Evolutionary conservation across 2,329 filamentous ascomycete species (phyloP).

Genomic region (Cephalotrichum gorgonifer): DNA sequence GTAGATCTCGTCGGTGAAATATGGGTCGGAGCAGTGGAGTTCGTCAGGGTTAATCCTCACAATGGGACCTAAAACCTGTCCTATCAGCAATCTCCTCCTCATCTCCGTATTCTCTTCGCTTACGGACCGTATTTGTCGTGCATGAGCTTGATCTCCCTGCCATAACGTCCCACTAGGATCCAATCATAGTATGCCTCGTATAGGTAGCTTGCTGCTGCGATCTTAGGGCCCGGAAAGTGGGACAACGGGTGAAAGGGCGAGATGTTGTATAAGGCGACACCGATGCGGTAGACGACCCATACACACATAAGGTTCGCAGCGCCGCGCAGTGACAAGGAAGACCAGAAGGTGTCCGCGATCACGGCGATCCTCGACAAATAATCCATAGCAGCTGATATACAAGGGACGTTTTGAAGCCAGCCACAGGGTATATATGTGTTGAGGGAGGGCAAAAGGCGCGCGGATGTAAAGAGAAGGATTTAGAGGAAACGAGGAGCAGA

Average conservation of each 20-base stretch:
- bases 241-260: conserved; percentile 27
- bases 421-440: no score
- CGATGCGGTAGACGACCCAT: conserved; percentile 19
- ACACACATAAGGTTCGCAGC: conserved; percentile 10
- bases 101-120: neutral
- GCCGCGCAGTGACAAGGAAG: neutral
- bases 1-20: conserved; percentile 27
- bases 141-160: conserved; percentile 21
- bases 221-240: conserved; percentile 24
- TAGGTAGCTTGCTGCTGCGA: conserved; percentile 22
- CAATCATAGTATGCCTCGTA: conserved; percentile 28
- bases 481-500: no score
- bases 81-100: neutral
- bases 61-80: conserved; percentile 17
- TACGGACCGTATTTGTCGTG: conserved; percentile 24
- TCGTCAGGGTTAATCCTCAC: conserved; percentile 28
- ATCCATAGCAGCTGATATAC: neutral
- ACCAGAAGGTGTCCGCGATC: neutral
- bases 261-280: conserved; percentile 22
- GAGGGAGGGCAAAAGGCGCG: no score
- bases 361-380: neutral
- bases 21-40: conserved; percentile 23
- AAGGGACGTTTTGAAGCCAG: no score
- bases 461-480: no score
- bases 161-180: conserved; percentile 23